phyloP scores from a whole-genome alignment of 2,329 filamentous ascomycete species.

The Colletotrichum sp. region DNA sequence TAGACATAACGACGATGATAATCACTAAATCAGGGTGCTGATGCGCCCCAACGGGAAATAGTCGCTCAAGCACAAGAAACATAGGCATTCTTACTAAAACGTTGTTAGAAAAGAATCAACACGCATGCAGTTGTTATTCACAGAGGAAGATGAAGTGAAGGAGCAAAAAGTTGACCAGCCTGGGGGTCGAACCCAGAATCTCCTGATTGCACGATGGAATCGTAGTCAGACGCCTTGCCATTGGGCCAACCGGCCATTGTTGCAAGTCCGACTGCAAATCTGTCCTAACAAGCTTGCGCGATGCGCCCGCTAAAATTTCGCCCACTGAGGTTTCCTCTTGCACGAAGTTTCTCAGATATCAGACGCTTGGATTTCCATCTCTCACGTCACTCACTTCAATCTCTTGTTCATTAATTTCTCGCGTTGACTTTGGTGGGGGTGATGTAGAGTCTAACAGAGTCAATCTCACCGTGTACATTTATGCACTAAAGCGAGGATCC shows the following conservation, averaged over 20 bases:
- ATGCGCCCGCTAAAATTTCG: neutral
- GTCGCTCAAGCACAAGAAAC: neutral
- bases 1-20: neutral
- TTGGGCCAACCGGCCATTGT: neutral
- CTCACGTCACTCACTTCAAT: neutral
- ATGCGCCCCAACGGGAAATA: neutral
- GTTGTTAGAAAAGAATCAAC: neutral
- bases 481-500: constrained; percentile 14
- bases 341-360: neutral
- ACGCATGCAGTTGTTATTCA: neutral
- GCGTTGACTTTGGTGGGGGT: neutral
- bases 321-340: neutral
- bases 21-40: neutral
- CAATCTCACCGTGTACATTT: neutral
- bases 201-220: neutral
- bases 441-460: neutral
- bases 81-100: neutral
- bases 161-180: constrained; percentile 10
- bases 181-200: constrained; percentile 23
- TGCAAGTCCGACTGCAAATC: accelerated
- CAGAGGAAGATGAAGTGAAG: neutral
- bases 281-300: accelerated
- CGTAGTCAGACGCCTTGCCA: constrained; percentile 2
- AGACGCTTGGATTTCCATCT: neutral
- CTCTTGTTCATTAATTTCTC: neutral